phyloP scores from a whole-genome alignment of 257 asterid species.

The Solanum clarkiae region DNA sequence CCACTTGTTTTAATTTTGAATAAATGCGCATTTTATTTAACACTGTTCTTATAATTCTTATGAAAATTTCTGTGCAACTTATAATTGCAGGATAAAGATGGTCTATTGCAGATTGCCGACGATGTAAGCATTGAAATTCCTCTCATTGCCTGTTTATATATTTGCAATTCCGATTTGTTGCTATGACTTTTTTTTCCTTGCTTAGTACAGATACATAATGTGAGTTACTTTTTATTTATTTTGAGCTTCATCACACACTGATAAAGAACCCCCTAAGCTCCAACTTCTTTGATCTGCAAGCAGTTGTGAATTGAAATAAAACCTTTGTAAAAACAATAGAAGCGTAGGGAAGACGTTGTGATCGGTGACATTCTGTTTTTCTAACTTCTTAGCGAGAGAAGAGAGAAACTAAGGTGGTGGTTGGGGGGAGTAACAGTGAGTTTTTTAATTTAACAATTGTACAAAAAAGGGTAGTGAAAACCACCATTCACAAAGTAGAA shows the following conservation, averaged over 20 bases:
- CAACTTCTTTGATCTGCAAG: background rate
- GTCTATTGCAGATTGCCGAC: conserved; percentile 70
- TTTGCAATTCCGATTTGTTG: background rate
- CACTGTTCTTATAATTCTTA: background rate
- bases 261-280: background rate
- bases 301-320: background rate
- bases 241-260: background rate
- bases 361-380: background rate
- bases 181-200: background rate
- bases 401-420: background rate
- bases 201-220: background rate
- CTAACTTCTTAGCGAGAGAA: background rate
- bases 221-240: background rate
- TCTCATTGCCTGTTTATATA: background rate
- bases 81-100: conserved; percentile 59
- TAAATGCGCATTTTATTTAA: background rate
- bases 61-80: background rate
- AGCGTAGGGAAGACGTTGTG: background rate
- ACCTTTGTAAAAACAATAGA: background rate
- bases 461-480: background rate
- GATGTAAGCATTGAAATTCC: conserved; percentile 52
- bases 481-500: background rate
- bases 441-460: background rate
- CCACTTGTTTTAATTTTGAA: background rate
- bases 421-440: background rate